phyloP scores from a whole-genome alignment of 768 basidiomycete genomes.

The Amanita subjunquillea region DNA sequence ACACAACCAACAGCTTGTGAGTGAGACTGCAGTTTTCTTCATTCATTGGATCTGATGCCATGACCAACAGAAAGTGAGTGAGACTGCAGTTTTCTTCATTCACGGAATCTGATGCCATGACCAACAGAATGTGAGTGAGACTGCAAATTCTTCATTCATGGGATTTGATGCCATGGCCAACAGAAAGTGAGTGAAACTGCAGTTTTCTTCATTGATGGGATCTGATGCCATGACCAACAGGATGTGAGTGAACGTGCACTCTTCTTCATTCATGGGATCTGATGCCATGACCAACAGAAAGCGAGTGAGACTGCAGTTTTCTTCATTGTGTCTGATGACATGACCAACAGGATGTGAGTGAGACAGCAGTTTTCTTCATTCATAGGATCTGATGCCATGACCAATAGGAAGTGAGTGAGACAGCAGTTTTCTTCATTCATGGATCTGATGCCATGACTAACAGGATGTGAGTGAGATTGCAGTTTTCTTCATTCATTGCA shows the following conservation, averaged over 20 bases:
- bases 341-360: neutral
- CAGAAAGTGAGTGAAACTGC: neutral
- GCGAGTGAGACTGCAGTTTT: too few species aligned
- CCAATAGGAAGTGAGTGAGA: too few species aligned
- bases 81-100: too few species aligned
- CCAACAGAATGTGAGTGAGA: neutral
- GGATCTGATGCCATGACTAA: neutral
- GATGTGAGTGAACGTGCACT: too few species aligned
- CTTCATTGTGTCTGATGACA: neutral
- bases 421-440: too few species aligned
- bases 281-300: too few species aligned
- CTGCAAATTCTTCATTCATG: neutral
- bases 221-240: too few species aligned
- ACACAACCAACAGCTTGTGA: neutral
- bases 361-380: neutral
- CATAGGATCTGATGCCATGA: neutral
- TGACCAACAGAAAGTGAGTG: neutral
- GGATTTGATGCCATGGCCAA: neutral
- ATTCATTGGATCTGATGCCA: neutral
- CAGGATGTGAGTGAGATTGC: neutral
- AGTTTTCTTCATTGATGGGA: too few species aligned
- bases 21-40: neutral
- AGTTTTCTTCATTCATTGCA: too few species aligned
- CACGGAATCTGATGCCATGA: neutral
- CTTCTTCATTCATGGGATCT: too few species aligned